These are phyloP conservation scores for Alternaria metachromatica DNA, from an alignment of 2,329 filamentous ascomycete species.

Conservation along the genomic window DNA sequence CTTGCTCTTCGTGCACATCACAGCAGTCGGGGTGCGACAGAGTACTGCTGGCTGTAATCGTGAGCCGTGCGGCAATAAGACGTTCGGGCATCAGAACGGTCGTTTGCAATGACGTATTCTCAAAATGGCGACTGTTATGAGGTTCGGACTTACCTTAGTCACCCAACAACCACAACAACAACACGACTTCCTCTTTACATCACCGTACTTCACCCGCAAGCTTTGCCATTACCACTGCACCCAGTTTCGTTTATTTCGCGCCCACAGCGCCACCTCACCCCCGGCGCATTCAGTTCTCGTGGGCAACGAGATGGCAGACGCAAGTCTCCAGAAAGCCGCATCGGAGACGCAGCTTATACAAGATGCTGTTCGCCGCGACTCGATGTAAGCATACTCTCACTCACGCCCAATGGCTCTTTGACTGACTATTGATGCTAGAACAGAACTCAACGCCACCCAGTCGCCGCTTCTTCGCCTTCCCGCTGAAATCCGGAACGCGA, in stretches of 20 bases:
- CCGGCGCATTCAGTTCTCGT: not conserved
- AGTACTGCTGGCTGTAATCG: no score
- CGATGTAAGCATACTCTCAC: accelerated
- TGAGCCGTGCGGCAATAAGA: no score
- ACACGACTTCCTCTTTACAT: not conserved
- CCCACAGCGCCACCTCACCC: not conserved
- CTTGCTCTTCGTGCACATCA: no score
- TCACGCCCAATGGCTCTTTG: accelerated
- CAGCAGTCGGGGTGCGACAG: no score
- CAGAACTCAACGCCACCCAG: not conserved
- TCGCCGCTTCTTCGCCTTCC: not conserved
- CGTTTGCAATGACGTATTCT: not conserved
- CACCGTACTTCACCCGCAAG: not conserved
- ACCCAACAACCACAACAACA: not conserved
- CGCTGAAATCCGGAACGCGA: slow-evolving; percentile 4
- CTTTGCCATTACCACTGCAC: not conserved
- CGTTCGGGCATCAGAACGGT: not conserved
- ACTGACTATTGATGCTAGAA: not conserved
- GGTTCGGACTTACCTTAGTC: not conserved
- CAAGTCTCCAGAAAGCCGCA: not conserved
- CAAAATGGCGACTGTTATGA: not conserved
- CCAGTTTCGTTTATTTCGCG: accelerated
- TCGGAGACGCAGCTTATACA: not conserved
- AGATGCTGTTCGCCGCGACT: not conserved
- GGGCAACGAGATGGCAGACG: not conserved